phyloP scores from a whole-genome alignment of 805 yeast genomes.

The Nakazawaea anatomiae region DNA sequence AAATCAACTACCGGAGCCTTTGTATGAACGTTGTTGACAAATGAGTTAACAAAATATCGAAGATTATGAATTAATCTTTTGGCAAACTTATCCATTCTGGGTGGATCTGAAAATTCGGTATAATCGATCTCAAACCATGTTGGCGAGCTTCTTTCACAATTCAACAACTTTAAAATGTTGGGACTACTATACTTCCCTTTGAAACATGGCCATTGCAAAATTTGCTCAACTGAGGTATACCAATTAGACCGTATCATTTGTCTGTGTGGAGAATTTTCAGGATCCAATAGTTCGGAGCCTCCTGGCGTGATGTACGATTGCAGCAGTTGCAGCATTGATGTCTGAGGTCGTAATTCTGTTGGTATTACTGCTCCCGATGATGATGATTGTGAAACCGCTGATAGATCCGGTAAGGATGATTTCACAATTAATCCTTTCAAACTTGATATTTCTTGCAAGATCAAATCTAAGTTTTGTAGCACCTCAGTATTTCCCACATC shows the following conservation, averaged over 20 bases:
- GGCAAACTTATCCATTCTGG: not conserved
- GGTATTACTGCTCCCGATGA: not conserved
- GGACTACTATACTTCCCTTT: not conserved
- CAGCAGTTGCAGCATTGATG: not conserved
- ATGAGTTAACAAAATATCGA: constrained; percentile 7
- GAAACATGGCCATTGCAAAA: constrained; percentile 9
- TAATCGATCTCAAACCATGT: not conserved
- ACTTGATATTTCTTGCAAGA: not conserved
- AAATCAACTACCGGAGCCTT: constrained; percentile 10
- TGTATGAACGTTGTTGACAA: constrained; percentile 10
- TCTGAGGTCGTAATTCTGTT: not conserved
- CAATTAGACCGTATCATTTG: not conserved
- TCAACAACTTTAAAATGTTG: not conserved
- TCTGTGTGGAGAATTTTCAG: not conserved
- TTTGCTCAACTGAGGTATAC: constrained; percentile 7
- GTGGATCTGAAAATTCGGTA: constrained; percentile 2
- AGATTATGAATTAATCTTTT: constrained; percentile 4
- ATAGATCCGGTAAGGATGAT: not conserved
- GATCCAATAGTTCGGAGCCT: not conserved
- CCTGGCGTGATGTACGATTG: constrained; percentile 2
- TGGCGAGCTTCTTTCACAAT: not conserved
- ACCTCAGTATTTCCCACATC: not conserved
- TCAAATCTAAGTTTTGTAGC: constrained; percentile 1
- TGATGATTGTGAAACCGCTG: not conserved
- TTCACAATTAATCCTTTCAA: not conserved